Conservation (phyloP, 768 basidiomycete species). For the Coprinopsis strossmayeri region DNA sequence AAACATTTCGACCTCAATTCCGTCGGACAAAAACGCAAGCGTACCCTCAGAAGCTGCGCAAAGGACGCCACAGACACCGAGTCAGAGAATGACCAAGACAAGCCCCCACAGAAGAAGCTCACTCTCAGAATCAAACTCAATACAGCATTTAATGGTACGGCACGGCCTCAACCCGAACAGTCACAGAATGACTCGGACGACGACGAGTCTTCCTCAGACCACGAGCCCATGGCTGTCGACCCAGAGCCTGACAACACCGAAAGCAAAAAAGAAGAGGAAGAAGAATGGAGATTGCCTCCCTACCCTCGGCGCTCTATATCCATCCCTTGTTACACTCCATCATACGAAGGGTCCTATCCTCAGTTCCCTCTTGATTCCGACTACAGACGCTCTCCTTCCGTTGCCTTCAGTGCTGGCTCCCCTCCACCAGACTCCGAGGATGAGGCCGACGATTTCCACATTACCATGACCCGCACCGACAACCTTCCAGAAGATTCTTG, state of each 20-base stretch:
- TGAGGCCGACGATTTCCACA: slow-evolving; percentile 45
- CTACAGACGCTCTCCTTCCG: slow-evolving; percentile 42
- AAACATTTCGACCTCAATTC: slow-evolving; percentile 15
- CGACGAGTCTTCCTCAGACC: slow-evolving; percentile 22
- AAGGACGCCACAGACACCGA: slow-evolving; percentile 17
- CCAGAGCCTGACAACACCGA: slow-evolving; percentile 20
- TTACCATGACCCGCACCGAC: slow-evolving; percentile 35
- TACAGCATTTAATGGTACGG: slow-evolving; percentile 19
- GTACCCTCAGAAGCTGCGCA: slow-evolving; percentile 31
- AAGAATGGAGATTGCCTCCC: slow-evolving; percentile 45
- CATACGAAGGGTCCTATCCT: slow-evolving; percentile 28
- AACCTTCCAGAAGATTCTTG: slow-evolving; percentile 21
- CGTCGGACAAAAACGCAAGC: slow-evolving; percentile 40
- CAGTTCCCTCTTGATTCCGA: slow-evolving; percentile 20
- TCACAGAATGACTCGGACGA: slow-evolving; percentile 24
- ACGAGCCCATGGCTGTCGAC: slow-evolving; percentile 39
- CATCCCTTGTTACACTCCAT: slow-evolving; percentile 49
- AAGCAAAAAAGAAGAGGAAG: slow-evolving; percentile 24
- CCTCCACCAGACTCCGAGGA: slow-evolving; percentile 71
- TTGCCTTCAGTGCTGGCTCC: slow-evolving; percentile 50
- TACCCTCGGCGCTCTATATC: slow-evolving; percentile 54
- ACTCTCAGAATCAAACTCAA: slow-evolving; percentile 55
- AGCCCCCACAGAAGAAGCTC: slow-evolving; percentile 59
- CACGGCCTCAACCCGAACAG: slow-evolving; percentile 7
- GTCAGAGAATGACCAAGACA: slow-evolving; percentile 30